A percentile compares a stretch with the other conserved stretches of the same genome.
phyloP scores from a whole-genome alignment of 148 eudicot genomes.

The Rhododendron molle region DNA sequence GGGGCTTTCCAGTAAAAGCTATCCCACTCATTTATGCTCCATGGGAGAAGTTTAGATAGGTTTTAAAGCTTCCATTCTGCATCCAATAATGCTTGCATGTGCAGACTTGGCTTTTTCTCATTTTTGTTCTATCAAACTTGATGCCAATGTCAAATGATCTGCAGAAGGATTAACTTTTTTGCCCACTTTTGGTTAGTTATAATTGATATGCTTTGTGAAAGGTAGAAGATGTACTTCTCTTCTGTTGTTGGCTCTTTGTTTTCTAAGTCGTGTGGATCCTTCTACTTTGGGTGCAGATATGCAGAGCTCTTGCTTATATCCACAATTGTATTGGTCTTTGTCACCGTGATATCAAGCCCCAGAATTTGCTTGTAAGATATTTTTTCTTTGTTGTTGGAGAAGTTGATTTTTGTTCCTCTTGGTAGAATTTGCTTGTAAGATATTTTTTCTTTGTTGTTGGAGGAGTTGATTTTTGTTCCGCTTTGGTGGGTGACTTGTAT shows the following conservation, averaged over 20 bases:
- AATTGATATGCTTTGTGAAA: not conserved
- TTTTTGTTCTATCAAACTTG: conserved; percentile 1
- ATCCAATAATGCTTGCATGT: not conserved
- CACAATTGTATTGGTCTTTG: conserved; percentile 62
- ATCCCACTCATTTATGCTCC: not conserved
- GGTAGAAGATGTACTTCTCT: not conserved
- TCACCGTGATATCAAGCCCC: conserved; percentile 82
- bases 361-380: conserved; percentile 55
- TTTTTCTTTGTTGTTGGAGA: not conserved
- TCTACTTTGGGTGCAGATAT: conserved; percentile 10
- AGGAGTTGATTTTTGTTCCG: not conserved
- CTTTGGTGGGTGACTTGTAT: not conserved
- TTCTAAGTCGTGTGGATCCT: not conserved
- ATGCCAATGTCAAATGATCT: not conserved
- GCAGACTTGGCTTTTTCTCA: not conserved
- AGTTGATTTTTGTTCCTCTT: not conserved
- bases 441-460: not conserved
- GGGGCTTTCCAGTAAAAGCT: not conserved
- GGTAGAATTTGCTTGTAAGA: conserved; percentile 64
- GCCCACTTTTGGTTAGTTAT: not conserved
- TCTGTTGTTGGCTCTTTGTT: not conserved
- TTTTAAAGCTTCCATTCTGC: not conserved
- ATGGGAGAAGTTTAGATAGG: not conserved
- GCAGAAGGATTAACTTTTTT: not conserved
- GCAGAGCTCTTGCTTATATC: conserved; percentile 48